Evolutionary conservation across 2,329 filamentous ascomycete genomes (phyloP).

Genomic region (Colletotrichum tabaci): DNA sequence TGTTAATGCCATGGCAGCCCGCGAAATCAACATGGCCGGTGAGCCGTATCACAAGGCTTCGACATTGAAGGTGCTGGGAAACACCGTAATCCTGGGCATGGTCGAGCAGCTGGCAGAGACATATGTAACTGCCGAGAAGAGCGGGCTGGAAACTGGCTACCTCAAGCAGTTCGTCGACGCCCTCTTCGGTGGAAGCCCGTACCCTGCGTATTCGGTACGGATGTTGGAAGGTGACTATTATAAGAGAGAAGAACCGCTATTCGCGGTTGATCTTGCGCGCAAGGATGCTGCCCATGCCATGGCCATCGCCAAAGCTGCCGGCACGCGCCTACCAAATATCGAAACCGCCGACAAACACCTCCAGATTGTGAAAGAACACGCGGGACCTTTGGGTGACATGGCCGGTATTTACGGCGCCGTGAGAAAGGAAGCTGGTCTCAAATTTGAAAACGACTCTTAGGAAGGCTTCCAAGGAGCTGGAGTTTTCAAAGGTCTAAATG

Average conservation of each 20-base stretch:
- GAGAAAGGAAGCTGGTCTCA: conserved; percentile 80
- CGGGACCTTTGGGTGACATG: conserved; percentile 81
- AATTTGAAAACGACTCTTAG: conserved; percentile 75
- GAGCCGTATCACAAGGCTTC: conserved; percentile 79
- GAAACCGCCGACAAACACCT: conserved; percentile 80
- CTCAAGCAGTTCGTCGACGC: conserved; percentile 80
- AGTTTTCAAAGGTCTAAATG: no score
- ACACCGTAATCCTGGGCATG: conserved; percentile 89
- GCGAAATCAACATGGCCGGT: conserved; percentile 79
- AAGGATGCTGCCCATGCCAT: conserved; percentile 87
- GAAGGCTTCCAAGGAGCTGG: neutral
- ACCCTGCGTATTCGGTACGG: conserved; percentile 80
- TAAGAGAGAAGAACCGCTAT: conserved; percentile 82
- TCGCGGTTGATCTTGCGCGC: conserved; percentile 84
- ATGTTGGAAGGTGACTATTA: conserved; percentile 85
- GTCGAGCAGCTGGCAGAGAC: conserved; percentile 85
- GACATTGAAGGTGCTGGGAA: conserved; percentile 86
- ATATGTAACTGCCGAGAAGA: conserved; percentile 84
- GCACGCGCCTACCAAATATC: conserved; percentile 74
- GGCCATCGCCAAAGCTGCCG: conserved; percentile 74
- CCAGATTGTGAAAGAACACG: conserved; percentile 76
- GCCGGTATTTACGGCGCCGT: conserved; percentile 87
- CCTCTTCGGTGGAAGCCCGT: conserved; percentile 80
- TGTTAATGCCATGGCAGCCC: conserved; percentile 80
- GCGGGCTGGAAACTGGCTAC: conserved; percentile 78